These are phyloP conservation scores for Ogataea thermomethanolica DNA, from an alignment of 805 yeast species.

Conservation along the genomic window DNA sequence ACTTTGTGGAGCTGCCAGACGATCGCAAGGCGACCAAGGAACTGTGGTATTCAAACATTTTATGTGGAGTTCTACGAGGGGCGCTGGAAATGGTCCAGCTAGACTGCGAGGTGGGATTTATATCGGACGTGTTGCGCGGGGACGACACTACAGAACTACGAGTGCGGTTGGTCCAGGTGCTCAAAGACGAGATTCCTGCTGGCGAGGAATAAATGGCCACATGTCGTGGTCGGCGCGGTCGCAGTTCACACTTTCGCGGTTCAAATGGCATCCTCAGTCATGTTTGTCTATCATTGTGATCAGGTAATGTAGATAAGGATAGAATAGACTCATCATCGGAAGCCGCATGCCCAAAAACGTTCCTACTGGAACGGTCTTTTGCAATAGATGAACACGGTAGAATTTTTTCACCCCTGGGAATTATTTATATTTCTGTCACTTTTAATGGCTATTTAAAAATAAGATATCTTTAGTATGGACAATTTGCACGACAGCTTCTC, in stretches of 20 bases:
- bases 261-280: slow-evolving; percentile 6
- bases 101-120: slow-evolving; percentile 79
- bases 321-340: slow-evolving; percentile 29
- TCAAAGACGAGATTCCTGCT: slow-evolving; percentile 94
- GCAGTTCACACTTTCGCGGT: no score
- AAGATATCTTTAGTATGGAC: background rate
- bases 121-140: slow-evolving; percentile 79
- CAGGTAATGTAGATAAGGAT: slow-evolving; percentile 39
- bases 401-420: background rate
- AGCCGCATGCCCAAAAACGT: background rate
- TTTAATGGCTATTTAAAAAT: background rate
- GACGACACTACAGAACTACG: slow-evolving; percentile 77
- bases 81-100: slow-evolving; percentile 94
- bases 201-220: slow-evolving; percentile 64
- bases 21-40: slow-evolving; percentile 66
- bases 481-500: background rate
- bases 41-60: slow-evolving; percentile 88
- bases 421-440: slow-evolving; percentile 5
- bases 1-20: slow-evolving; percentile 90
- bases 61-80: slow-evolving; percentile 88
- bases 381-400: background rate
- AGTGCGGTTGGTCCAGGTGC: slow-evolving; percentile 62
- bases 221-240: background rate
- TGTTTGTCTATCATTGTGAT: slow-evolving; percentile 20
- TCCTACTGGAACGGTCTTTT: slow-evolving; percentile 2